Conservation (phyloP, 805 yeast species). For the Metschnikowia bowlesiae region DNA sequence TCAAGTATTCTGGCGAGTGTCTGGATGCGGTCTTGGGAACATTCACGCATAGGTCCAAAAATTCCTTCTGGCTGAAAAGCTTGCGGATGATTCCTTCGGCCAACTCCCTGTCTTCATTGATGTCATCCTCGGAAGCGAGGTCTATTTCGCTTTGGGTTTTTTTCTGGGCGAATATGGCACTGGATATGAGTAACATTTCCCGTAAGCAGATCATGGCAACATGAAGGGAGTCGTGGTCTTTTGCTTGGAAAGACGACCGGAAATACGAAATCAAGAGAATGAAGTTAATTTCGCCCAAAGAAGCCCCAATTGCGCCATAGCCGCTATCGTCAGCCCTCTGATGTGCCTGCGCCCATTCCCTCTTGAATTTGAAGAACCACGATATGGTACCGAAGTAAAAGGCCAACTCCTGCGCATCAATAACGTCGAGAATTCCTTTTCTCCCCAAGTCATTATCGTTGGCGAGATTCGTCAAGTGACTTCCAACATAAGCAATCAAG, state of each 20-base stretch:
- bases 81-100: slow-evolving; percentile 59
- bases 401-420: slow-evolving; percentile 38
- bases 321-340: slow-evolving; percentile 13
- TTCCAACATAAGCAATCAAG: slow-evolving; percentile 49
- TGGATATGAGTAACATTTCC: slow-evolving; percentile 51
- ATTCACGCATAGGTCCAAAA: slow-evolving; percentile 50
- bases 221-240: slow-evolving; percentile 59
- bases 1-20: slow-evolving; percentile 59
- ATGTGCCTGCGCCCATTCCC: slow-evolving; percentile 22
- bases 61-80: slow-evolving; percentile 64
- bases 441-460: slow-evolving; percentile 14
- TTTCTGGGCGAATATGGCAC: slow-evolving; percentile 37
- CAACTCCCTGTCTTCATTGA: slow-evolving; percentile 43
- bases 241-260: slow-evolving; percentile 38
- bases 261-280: slow-evolving; percentile 46
- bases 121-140: slow-evolving; percentile 29
- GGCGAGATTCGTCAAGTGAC: slow-evolving; percentile 15
- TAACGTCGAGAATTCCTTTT: slow-evolving; percentile 24
- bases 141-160: slow-evolving; percentile 12
- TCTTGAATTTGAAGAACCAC: slow-evolving; percentile 75
- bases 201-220: slow-evolving; percentile 65
- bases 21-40: slow-evolving; percentile 62
- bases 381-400: slow-evolving; percentile 54
- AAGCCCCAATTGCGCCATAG: slow-evolving; percentile 48
- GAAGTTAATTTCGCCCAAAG: slow-evolving; percentile 58